Conservation (phyloP, 2,329 filamentous ascomycete genomes). For the Epichloe typhina region DNA sequence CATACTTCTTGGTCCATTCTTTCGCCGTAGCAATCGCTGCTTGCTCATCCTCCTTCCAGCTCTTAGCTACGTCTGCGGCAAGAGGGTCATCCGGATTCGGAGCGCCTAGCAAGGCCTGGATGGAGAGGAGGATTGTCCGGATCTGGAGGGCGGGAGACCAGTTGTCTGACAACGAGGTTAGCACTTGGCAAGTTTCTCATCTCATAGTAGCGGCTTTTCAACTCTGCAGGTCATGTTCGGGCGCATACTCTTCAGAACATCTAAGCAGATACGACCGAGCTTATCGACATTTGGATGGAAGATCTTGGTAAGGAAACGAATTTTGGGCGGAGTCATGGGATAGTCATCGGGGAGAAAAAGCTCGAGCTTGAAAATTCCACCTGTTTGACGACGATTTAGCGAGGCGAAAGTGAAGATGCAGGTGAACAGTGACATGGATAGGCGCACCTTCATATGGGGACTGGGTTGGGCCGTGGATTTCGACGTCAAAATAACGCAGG, state of each 20-base stretch:
- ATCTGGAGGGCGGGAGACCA: conserved; percentile 98
- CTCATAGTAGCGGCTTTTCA: not conserved
- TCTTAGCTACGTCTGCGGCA: conserved; percentile 92
- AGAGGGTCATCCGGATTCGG: conserved; percentile 98
- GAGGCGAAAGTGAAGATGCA: conserved; percentile 5
- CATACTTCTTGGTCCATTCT: conserved; percentile 84
- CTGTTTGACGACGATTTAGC: conserved; percentile 17
- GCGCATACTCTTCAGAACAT: conserved; percentile 82
- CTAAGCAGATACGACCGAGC: conserved; percentile 89
- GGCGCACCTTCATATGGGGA: conserved; percentile 84
- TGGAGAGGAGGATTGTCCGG: conserved; percentile 94
- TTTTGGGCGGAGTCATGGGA: conserved; percentile 97
- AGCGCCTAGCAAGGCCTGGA: conserved; percentile 88
- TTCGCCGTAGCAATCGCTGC: conserved; percentile 84
- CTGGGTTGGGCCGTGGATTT: conserved; percentile 80
- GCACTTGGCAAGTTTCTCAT: not conserved
- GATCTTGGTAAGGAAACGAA: conserved; percentile 96
- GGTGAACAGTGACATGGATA: not conserved
- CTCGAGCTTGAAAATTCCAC: conserved; percentile 89
- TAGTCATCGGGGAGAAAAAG: conserved; percentile 97
- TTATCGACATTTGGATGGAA: conserved; percentile 99
- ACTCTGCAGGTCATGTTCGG: not conserved
- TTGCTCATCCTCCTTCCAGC: conserved; percentile 93
- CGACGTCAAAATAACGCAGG: conserved; percentile 94
- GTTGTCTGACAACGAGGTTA: conserved; percentile 52